Evolutionary conservation across 1,284 basidiomycete genomes (phyloP), one percentile per base, ranked within the genome.

Genomic region (Hymenochaete sp.): DNA sequence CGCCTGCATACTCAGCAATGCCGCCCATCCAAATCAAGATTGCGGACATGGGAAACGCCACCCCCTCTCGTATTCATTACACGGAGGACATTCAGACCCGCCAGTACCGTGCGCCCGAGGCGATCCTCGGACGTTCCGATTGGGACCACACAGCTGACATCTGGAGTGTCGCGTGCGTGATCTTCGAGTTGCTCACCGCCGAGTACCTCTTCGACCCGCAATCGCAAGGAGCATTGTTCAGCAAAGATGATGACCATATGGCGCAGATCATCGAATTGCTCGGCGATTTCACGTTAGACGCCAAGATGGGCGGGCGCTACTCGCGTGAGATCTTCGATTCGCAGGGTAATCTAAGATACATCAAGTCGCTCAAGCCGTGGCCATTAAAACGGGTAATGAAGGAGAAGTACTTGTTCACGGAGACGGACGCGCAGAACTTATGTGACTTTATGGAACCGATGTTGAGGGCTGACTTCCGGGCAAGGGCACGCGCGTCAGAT

Each of bases 31-130:
- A 75, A n/a, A 76, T 93, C 62, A 93, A 93, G 72, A 92, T 93
- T 54, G 90, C 91, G 26, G 90, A 93, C 61, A 67, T 93, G 36
- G 90, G 88, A 22, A 92, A 92, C 59, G 89, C 88, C 18, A 89
- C 88, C 19, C 84, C 82, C 1, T 80, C 79, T 13, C 82, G 75
- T 57, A 77, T 79, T 53, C 91, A 93, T 60, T 93, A 79, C 58
- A 93, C 90, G 8, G 89, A 93, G 58, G 91, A 93, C 61, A 95
- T 95, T 52, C 92, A 95, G 65, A 95, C 92, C 27, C 74, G 92
- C 25, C 92, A 95, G 60, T 95, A 95, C 62, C 82, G 91, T 49
- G 78, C 84, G 26, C 92, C 92, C 3, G 91, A 95, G 62, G 91
- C 89, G 37, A 93, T 95, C 56, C 66, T 93, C 13, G 91, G 92